Conservation (phyloP, 108 stramenopile species). For the Skeletonema potamos region DNA sequence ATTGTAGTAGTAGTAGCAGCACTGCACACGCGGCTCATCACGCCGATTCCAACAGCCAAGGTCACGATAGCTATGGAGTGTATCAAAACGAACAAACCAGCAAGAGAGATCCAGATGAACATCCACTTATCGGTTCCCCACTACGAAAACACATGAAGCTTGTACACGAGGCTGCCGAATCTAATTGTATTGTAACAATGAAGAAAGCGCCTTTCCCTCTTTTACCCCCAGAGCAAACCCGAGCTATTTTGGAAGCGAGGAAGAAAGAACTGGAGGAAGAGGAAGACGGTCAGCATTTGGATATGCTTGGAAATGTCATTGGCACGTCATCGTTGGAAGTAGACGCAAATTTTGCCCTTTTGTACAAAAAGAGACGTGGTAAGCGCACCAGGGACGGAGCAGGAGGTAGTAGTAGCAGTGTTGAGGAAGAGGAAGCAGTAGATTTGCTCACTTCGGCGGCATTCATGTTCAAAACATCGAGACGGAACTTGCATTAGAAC, state of each 20-base stretch:
- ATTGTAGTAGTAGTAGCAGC: not conserved
- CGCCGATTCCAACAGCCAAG: not conserved
- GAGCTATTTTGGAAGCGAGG: not conserved
- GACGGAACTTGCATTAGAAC: slow-evolving; percentile 1
- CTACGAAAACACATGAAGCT: slow-evolving; percentile 25
- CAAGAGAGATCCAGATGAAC: slow-evolving; percentile 18
- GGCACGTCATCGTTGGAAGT: not conserved
- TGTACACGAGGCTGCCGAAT: slow-evolving; percentile 22
- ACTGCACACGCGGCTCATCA: not conserved
- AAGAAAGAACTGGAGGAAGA: not conserved
- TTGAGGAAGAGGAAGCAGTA: slow-evolving; percentile 17
- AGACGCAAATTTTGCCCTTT: not conserved
- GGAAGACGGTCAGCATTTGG: not conserved
- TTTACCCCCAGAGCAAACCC: slow-evolving; percentile 10
- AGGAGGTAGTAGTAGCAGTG: not conserved
- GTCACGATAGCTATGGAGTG: not conserved
- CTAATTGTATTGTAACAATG: slow-evolving; percentile 17
- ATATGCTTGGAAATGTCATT: not conserved
- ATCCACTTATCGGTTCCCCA: slow-evolving; percentile 22
- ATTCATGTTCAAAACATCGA: slow-evolving; percentile 19
- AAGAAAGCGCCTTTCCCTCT: slow-evolving; percentile 25
- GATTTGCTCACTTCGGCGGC: slow-evolving; percentile 35
- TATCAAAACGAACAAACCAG: not conserved
- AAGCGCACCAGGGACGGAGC: not conserved
- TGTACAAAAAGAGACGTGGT: not conserved